These are phyloP conservation scores for Neocallimastix lanati DNA, from an alignment of 192 early-diverging fungal genomes.

Conservation along the genomic window DNA sequence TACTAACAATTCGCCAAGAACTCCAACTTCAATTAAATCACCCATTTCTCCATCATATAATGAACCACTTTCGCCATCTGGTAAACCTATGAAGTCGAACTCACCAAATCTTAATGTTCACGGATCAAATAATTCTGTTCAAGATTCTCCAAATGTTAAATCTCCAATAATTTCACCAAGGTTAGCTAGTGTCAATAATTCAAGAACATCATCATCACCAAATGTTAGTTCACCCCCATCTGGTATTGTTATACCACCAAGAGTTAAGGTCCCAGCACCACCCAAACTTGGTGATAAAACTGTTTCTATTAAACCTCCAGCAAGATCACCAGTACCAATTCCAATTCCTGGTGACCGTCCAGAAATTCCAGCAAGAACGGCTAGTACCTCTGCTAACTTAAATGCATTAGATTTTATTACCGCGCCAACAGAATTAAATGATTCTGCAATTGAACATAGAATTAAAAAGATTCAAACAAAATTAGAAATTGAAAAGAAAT, in stretches of 20 bases:
- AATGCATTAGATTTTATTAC: not conserved
- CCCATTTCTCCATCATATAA: too few relatives aligned
- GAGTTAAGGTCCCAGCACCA: not conserved
- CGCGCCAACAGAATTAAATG: not conserved
- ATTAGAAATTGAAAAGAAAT: not conserved
- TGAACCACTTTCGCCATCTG: too few relatives aligned
- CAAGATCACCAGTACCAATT: not conserved
- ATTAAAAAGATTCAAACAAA: not conserved
- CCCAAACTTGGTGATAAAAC: not conserved
- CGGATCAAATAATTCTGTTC: not conserved
- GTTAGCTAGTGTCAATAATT: not conserved
- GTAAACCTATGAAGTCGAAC: too few relatives aligned
- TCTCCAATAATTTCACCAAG: not conserved
- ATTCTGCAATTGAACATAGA: not conserved
- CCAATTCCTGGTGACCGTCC: not conserved
- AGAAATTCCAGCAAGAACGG: not conserved
- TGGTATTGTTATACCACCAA: not conserved
- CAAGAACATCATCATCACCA: not conserved
- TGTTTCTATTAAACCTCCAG: not conserved
- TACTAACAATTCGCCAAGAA: not conserved
- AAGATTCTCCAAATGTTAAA: not conserved
- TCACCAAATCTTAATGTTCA: not conserved
- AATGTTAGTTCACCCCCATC: not conserved
- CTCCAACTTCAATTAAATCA: not conserved
- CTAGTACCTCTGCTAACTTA: not conserved